Percentiles rank a stretch among this genome's conserved stretches.
Evolutionary conservation across 495 filamentous ascomycete species (phyloP).

Genomic region (Letharia columbiana): DNA sequence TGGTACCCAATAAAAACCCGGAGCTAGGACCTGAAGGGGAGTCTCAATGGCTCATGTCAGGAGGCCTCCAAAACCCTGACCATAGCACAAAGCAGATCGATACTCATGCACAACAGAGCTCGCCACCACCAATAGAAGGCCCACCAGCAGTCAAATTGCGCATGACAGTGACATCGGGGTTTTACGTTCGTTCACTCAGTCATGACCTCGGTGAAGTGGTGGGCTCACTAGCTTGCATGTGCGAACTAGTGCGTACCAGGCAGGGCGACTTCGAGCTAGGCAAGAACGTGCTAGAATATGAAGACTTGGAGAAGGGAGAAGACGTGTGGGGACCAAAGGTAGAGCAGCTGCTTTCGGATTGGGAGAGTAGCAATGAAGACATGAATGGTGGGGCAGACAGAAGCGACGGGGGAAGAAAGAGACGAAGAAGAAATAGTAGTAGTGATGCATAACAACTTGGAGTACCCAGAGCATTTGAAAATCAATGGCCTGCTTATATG

Average conservation of each 20-base stretch:
- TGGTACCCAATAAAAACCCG: slow-evolving; percentile 13
- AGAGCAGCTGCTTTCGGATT: slow-evolving; percentile 52
- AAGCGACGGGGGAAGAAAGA: background rate
- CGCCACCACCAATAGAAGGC: slow-evolving; percentile 35
- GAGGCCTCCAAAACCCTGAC: slow-evolving; percentile 32
- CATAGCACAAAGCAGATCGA: slow-evolving; percentile 16
- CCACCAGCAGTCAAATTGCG: slow-evolving; percentile 70
- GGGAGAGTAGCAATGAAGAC: slow-evolving; percentile 35
- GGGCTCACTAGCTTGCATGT: slow-evolving; percentile 78
- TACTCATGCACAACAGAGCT: slow-evolving; percentile 33
- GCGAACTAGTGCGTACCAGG: slow-evolving; percentile 66
- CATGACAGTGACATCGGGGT: slow-evolving; percentile 91
- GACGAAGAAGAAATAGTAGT: slow-evolving; percentile 5
- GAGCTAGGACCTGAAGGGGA: slow-evolving; percentile 13
- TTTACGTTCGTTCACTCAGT: slow-evolving; percentile 90
- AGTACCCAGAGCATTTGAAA: background rate
- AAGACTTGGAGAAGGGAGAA: slow-evolving; percentile 69
- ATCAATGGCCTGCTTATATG: background rate
- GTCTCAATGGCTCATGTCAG: slow-evolving; percentile 38
- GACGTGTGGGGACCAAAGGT: slow-evolving; percentile 77
- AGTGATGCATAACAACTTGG: background rate
- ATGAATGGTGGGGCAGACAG: slow-evolving; percentile 7
- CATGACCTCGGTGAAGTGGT: slow-evolving; percentile 85
- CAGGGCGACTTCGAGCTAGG: slow-evolving; percentile 69
- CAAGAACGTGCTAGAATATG: slow-evolving; percentile 71